phyloP scores from a whole-genome alignment of 257 asterid genomes.

The Jacaranda mimosifolia region DNA sequence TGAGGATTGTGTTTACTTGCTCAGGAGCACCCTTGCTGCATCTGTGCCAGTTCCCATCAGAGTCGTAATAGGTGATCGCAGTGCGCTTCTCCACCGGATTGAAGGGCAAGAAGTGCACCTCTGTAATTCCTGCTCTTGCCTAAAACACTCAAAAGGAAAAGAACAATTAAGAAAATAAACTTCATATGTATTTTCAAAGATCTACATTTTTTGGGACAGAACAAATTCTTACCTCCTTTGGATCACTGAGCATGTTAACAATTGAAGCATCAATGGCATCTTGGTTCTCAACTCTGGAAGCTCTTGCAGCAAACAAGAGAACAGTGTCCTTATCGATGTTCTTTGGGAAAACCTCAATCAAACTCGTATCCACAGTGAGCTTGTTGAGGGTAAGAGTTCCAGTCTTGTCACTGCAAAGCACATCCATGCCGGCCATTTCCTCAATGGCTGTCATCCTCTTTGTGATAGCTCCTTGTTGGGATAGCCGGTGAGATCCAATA shows the following conservation, averaged over 20 bases:
- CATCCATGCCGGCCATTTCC: slow-evolving; percentile 98
- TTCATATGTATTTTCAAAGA: not conserved
- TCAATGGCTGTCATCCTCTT: slow-evolving; percentile 99
- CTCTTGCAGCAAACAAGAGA: slow-evolving; percentile 56
- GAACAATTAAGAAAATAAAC: slow-evolving; percentile 13
- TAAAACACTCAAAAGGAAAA: slow-evolving; percentile 25
- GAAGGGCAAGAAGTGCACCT: slow-evolving; percentile 91
- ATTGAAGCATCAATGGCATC: slow-evolving; percentile 69
- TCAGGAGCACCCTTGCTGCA: slow-evolving; percentile 96
- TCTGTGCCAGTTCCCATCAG: slow-evolving; percentile 75
- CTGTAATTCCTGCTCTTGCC: slow-evolving; percentile 86
- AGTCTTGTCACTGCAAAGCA: slow-evolving; percentile 92
- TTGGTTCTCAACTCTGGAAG: slow-evolving; percentile 61
- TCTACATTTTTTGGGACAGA: too few relatives aligned
- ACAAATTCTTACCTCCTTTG: slow-evolving; percentile 48
- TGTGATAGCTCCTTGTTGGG: slow-evolving; percentile 95
- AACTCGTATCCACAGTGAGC: slow-evolving; percentile 76
- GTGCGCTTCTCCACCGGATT: slow-evolving; percentile 92
- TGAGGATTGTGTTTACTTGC: slow-evolving; percentile 54
- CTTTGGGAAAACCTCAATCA: slow-evolving; percentile 68
- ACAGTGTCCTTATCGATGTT: slow-evolving; percentile 51
- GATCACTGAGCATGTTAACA: slow-evolving; percentile 59
- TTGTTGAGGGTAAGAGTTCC: slow-evolving; percentile 95
- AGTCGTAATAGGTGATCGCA: slow-evolving; percentile 76
- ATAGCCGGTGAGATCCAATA: slow-evolving; percentile 88